phyloP scores from a whole-genome alignment of 148 eudicot species.

The Polygonum maritimum region DNA sequence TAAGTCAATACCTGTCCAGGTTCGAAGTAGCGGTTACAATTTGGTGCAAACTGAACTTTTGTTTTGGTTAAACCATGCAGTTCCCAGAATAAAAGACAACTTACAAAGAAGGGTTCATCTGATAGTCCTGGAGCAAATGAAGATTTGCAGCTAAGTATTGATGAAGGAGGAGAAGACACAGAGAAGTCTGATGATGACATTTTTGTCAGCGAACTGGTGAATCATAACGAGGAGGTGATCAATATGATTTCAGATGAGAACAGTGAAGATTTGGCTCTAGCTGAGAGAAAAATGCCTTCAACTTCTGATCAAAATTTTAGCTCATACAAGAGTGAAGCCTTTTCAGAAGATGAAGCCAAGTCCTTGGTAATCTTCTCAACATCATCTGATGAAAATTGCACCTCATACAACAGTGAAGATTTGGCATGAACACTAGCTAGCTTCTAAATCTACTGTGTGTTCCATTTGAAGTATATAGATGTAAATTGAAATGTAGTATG shows the following conservation, averaged over 20 bases:
- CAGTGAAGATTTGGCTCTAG: neutral
- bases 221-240: constrained; percentile 16
- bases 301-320: constrained; percentile 6
- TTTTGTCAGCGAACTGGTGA: constrained; percentile 14
- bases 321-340: neutral
- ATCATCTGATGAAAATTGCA: neutral
- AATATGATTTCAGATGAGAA: constrained; percentile 10
- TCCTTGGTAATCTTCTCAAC: constrained; percentile 14
- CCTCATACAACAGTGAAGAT: too few relatives aligned
- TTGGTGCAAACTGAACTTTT: neutral
- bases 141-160: constrained; percentile 28
- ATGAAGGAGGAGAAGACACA: constrained; percentile 22
- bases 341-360: constrained; percentile 3
- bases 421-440: neutral
- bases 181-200: constrained; percentile 23
- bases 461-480: neutral
- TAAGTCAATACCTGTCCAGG: neutral
- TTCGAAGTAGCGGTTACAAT: neutral
- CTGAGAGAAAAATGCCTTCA: constrained; percentile 3
- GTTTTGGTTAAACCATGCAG: constrained; percentile 30
- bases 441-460: neutral
- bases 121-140: constrained; percentile 32
- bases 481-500: neutral
- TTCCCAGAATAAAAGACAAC: constrained; percentile 49
- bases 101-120: constrained; percentile 41